Base-by-base conservation (phyloP, 306 rosid genomes). In the Quercus engelmannii region DNA sequence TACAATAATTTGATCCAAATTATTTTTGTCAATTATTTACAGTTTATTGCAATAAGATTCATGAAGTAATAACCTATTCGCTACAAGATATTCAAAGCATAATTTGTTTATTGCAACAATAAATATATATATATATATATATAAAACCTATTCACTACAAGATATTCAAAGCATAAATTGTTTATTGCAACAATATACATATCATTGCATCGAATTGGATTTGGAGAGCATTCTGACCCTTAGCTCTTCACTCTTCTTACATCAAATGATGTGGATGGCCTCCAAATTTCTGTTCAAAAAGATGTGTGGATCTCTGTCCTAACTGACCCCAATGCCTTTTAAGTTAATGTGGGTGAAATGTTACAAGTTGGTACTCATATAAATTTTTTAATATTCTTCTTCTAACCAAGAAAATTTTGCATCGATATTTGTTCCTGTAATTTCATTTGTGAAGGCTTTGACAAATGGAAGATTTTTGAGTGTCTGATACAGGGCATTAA, bases 171-270 rank as follows among this genome's bases (percentile, higher is more conserved):
- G 77, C 63, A 74, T 71, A 80, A 35, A 35, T 35, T 35, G 2
- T 35, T 1, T 35, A 35, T 35, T 35, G 41, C 2, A 35, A 35
- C 7, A 0, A 35, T 35, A 35, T 35, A 35, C 0, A 33, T 35
- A 6, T 35, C 41, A 35, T 1, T 35, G 43, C 43, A 35, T 6
- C 2, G 59, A 26, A 81, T 90, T 69, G 97, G 93, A 1, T 89
- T 92, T 62, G 95, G 95, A 8, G 91, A 86, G 87, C 96, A 92
- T 80, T 83, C 89, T 75, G 94, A 92, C 90, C 97, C 94, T 84
- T 92, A 89, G 87, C 85, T 92, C 81, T 18, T 92, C 62, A 91
- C 96, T 46, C 76, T 92, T 5, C 81, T 92, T 13, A 73, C 88
- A 91, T 92, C 97, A 81, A 91, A 92, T 82, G 92, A 92, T 21